Conservation (phyloP, 768 basidiomycete genomes). For the Pleurotus tuber-regium region DNA sequence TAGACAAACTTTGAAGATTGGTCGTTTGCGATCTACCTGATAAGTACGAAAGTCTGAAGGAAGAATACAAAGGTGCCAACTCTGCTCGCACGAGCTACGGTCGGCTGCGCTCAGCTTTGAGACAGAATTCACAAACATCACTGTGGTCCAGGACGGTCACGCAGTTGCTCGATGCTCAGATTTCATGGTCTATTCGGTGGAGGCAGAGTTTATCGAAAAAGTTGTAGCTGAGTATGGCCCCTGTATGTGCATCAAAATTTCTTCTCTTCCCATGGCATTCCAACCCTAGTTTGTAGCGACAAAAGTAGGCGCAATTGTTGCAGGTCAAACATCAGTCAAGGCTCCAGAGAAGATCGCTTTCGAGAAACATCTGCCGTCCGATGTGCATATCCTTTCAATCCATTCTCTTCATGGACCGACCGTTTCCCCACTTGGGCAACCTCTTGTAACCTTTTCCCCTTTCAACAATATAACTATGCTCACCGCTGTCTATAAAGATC, state of each 20-base stretch:
- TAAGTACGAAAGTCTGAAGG: conserved; percentile 61
- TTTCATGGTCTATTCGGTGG: conserved; percentile 93
- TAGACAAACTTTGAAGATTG: conserved; percentile 56
- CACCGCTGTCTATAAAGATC: no score
- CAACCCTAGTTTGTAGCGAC: conserved; percentile 57
- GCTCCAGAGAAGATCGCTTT: conserved; percentile 90
- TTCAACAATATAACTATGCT: background rate
- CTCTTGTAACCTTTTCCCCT: conserved; percentile 53
- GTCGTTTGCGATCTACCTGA: conserved; percentile 85
- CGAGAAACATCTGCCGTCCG: conserved; percentile 80
- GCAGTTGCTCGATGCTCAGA: conserved; percentile 86
- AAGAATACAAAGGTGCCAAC: conserved; percentile 63
- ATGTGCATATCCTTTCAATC: conserved; percentile 87
- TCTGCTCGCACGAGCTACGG: background rate
- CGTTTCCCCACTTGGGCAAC: conserved; percentile 86
- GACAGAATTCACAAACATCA: conserved; percentile 58
- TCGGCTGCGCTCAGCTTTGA: background rate
- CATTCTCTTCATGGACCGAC: conserved; percentile 95
- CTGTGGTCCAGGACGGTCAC: conserved; percentile 77
- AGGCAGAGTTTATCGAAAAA: conserved; percentile 79
- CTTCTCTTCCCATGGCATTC: no score
- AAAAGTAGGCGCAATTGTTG: conserved; percentile 87
- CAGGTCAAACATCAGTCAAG: conserved; percentile 97
- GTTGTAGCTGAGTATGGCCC: conserved; percentile 91
- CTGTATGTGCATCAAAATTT: no score